Evolutionary conservation across 768 basidiomycete genomes (phyloP).

Genomic region (Leccinellum rugosiceps): DNA sequence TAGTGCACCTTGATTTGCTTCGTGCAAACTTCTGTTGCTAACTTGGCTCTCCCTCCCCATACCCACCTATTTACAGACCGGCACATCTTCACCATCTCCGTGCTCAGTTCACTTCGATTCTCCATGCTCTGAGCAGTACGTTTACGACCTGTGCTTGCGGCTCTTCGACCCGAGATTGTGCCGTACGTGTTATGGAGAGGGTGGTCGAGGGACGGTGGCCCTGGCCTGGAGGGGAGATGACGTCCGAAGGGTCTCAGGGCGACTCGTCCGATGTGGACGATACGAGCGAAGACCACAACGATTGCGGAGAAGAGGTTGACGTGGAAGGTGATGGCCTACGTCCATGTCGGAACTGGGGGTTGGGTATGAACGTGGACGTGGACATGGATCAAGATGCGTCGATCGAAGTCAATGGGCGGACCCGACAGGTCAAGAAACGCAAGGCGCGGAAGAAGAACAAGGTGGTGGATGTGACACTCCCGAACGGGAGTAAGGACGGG

Average conservation of each 20-base stretch:
- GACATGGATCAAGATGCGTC: constrained; percentile 20
- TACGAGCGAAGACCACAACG: constrained; percentile 16
- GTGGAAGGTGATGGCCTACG: constrained; percentile 23
- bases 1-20: neutral
- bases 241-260: constrained; percentile 20
- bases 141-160: constrained; percentile 79
- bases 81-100: constrained; percentile 52
- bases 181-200: constrained; percentile 58
- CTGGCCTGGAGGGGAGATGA: constrained; percentile 30
- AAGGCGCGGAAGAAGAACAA: constrained; percentile 19
- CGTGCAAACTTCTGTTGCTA: constrained; percentile 4
- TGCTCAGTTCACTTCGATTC: constrained; percentile 64
- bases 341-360: constrained; percentile 11
- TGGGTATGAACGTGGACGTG: constrained; percentile 26
- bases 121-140: constrained; percentile 65
- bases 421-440: constrained; percentile 16
- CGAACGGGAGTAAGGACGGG: neutral
- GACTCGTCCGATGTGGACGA: constrained; percentile 14
- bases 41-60: neutral
- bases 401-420: constrained; percentile 3
- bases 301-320: constrained; percentile 17
- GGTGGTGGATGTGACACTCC: constrained; percentile 30
- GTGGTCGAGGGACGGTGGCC: constrained; percentile 48
- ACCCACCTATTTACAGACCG: constrained; percentile 32
- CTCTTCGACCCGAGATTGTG: constrained; percentile 57